Percentiles rank a stretch among this genome's conserved stretches.
Evolutionary conservation across 2,329 filamentous ascomycete genomes (phyloP).

Genomic region (Penicillium italicum): DNA sequence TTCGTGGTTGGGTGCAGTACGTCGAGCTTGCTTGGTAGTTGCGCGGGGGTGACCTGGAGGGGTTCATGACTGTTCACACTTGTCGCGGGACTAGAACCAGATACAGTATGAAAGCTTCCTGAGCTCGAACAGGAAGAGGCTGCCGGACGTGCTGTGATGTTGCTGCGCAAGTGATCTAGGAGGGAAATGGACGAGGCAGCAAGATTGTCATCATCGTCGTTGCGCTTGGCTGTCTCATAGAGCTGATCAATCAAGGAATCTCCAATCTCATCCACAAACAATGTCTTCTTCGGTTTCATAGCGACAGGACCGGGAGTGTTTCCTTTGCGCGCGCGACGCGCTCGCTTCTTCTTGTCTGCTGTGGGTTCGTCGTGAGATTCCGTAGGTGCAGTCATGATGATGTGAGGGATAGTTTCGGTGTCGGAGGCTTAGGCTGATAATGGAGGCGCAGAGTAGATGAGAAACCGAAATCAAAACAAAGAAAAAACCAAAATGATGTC

Average conservation of each 20-base stretch:
- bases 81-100: constrained; percentile 12
- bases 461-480: background rate
- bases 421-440: background rate
- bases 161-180: constrained; percentile 19
- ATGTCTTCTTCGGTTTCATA: constrained; percentile 12
- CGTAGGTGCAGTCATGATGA: background rate
- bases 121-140: constrained; percentile 16
- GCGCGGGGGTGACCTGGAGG: background rate
- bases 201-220: background rate
- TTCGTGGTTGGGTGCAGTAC: background rate
- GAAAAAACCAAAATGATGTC: background rate
- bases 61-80: constrained; percentile 13
- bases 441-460: background rate
- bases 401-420: background rate
- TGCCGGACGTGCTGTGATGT: background rate
- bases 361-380: background rate
- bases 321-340: constrained; percentile 8
- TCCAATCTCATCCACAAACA: constrained; percentile 23
- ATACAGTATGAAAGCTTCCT: constrained; percentile 11
- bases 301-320: background rate
- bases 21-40: background rate
- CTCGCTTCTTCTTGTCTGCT: constrained; percentile 12
- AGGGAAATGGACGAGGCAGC: constrained; percentile 6
- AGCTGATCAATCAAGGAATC: constrained; percentile 19
- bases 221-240: constrained; percentile 2